A percentile compares a stretch with the other conserved stretches of the same genome.
phyloP scores from a whole-genome alignment of 331 rosid genomes.

The Telfairia occidentalis region DNA sequence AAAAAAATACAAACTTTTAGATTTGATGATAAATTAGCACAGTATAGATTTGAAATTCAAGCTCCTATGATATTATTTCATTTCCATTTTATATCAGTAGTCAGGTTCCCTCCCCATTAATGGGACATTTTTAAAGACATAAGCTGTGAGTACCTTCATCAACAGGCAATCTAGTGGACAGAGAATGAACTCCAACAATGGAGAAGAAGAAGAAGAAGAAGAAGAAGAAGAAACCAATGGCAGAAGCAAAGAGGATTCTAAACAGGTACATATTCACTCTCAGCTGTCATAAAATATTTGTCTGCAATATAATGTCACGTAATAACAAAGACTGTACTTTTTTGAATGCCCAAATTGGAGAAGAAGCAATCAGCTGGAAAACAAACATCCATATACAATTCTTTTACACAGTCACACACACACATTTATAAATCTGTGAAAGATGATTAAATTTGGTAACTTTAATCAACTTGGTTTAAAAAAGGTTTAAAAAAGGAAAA shows the following conservation, averaged over 20 bases:
- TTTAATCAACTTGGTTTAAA: constrained; percentile 1
- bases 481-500: background rate
- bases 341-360: background rate
- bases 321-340: background rate
- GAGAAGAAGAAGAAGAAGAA: too few relatives aligned
- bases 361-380: background rate
- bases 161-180: background rate
- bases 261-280: background rate
- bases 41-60: too few relatives aligned
- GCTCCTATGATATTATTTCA: background rate
- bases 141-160: background rate
- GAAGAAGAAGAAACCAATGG: background rate
- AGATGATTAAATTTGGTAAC: background rate
- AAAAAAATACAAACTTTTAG: too few relatives aligned
- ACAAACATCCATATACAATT: background rate
- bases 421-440: background rate
- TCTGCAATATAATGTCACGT: too few relatives aligned
- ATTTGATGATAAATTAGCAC: too few relatives aligned
- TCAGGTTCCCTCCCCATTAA: background rate
- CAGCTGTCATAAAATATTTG: background rate
- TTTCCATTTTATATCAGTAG: too few relatives aligned
- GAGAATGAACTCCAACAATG: background rate
- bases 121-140: background rate
- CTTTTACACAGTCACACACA: background rate
- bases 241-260: background rate